Evolutionary conservation across 441 rosid species (phyloP).

Genomic region (Euphorbia schlechtendalii): DNA sequence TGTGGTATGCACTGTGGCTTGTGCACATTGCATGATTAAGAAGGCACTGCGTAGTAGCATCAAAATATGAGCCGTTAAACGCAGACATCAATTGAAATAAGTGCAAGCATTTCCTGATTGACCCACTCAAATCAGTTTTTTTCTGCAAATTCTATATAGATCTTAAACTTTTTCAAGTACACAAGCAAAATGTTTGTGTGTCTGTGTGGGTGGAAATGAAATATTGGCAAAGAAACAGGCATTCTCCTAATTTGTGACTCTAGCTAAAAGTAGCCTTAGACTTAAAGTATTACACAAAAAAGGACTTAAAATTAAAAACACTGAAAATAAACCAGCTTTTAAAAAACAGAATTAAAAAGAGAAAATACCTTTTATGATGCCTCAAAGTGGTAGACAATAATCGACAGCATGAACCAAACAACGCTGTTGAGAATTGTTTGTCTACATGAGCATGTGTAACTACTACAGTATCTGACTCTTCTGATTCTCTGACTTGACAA

Average conservation of each 20-base stretch:
- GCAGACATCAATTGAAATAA: too few species aligned
- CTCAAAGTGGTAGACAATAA: constrained; percentile 64
- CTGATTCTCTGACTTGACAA: constrained; percentile 29
- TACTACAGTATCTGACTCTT: constrained; percentile 18
- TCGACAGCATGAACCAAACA: constrained; percentile 68
- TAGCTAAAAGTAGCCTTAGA: not conserved
- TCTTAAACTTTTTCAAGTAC: too few species aligned
- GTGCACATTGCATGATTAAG: too few species aligned
- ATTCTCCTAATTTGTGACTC: not conserved
- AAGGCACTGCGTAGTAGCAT: too few species aligned
- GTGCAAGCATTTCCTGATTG: too few species aligned
- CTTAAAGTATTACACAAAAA: not conserved
- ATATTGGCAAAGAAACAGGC: too few species aligned
- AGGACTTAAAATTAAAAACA: constrained; percentile 2
- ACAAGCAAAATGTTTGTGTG: too few species aligned
- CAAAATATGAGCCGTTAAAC: too few species aligned
- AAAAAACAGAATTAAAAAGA: constrained; percentile 2
- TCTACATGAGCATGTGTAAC: constrained; percentile 33
- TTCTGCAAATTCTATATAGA: too few species aligned
- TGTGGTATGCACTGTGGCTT: too few species aligned
- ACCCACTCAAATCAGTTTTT: too few species aligned
- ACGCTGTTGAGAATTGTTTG: constrained; percentile 43
- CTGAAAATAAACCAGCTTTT: not conserved
- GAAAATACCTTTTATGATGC: constrained; percentile 64
- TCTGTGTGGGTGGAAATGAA: too few species aligned